Evolutionary conservation across 1,284 basidiomycete species (phyloP), one percentile per base, ranked within the genome.

Genomic region (Lignosus rhinocerotis): DNA sequence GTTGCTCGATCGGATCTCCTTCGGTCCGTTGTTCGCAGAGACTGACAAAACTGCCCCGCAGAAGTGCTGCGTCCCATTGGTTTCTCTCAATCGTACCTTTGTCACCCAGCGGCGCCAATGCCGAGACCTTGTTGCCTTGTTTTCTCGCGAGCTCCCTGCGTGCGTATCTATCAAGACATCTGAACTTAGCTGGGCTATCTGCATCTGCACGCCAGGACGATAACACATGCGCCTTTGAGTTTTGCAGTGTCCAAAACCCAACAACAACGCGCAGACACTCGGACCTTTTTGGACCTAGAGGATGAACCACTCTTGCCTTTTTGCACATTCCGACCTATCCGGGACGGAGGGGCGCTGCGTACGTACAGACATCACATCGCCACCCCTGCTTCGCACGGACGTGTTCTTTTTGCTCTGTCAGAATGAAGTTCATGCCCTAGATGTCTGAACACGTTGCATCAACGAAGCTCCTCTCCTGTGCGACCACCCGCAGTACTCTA

Each of bases 401-500:
- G 47, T 9, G 36, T 47, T 21, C 30, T 25, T 17, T 48, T 51
- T 17, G 9, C 43, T 25, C 25, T 25, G 25, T 4, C 4, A 25
- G 44, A 39, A 32, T 42, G 46, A 25, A 42, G 38, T 25, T 34
- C 47, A 38, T 33, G 25, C 48, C 48, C 43, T 30, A 42, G 42
- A 44, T 33, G 43, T 43, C 55, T 45, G 33, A 44, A 44, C 62
- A 64, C 62, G 59, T 57, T 64, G 57, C 52, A 46, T 53, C 60
- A 17, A 12, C 45, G 60, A 62, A 58, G 60, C 25, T 30, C 17
- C 50, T 11, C 31, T n/a, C 21, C 31, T 38, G 34, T 31, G 50
- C 50, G 50, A 30, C 39, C 50, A 31, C 52, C 31, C 41, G 51
- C 42, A 45, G 43, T 30, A 32, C 16, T 17, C 46, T n/a, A 12